phyloP scores from a whole-genome alignment of 2,329 filamentous ascomycete genomes.

The Amauroascus niger region DNA sequence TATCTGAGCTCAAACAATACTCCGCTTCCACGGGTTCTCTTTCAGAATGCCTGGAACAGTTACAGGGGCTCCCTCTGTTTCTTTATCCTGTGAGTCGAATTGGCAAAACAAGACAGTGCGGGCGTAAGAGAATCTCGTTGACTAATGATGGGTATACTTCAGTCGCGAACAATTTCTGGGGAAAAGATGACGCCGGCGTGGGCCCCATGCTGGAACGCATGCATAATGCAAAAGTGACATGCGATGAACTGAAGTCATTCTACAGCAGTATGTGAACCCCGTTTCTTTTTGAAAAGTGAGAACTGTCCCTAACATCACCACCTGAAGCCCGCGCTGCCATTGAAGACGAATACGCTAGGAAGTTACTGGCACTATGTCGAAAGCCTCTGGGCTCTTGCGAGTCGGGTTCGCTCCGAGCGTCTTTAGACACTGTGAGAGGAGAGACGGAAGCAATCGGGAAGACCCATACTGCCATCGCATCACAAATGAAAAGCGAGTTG shows the following conservation, averaged over 20 bases:
- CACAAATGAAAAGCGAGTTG: slow-evolving; percentile 90
- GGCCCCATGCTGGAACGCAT: slow-evolving; percentile 85
- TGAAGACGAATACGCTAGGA: slow-evolving; percentile 92
- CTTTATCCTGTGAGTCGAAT: slow-evolving; percentile 52
- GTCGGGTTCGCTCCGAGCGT: slow-evolving; percentile 68
- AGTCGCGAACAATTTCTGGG: slow-evolving; percentile 99
- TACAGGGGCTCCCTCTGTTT: slow-evolving; percentile 53
- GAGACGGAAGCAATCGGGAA: slow-evolving; percentile 93
- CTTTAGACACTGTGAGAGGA: slow-evolving; percentile 75
- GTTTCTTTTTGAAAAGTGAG: neutral
- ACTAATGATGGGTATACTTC: slow-evolving; percentile 4
- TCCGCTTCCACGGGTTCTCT: neutral
- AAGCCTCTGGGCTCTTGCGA: slow-evolving; percentile 87
- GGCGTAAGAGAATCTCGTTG: neutral
- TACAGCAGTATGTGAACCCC: slow-evolving; percentile 56
- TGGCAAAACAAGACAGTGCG: neutral
- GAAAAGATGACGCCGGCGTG: slow-evolving; percentile 95
- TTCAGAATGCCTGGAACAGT: slow-evolving; percentile 51
- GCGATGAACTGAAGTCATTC: slow-evolving; percentile 85
- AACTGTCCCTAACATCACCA: slow-evolving; percentile 1
- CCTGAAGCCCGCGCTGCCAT: slow-evolving; percentile 70
- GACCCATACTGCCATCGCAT: slow-evolving; percentile 78
- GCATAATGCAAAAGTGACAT: slow-evolving; percentile 86
- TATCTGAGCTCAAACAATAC: neutral
- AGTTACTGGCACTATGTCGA: slow-evolving; percentile 72